Conservation (phyloP, 345 rosid species). For the Sisymbrium irio region DNA sequence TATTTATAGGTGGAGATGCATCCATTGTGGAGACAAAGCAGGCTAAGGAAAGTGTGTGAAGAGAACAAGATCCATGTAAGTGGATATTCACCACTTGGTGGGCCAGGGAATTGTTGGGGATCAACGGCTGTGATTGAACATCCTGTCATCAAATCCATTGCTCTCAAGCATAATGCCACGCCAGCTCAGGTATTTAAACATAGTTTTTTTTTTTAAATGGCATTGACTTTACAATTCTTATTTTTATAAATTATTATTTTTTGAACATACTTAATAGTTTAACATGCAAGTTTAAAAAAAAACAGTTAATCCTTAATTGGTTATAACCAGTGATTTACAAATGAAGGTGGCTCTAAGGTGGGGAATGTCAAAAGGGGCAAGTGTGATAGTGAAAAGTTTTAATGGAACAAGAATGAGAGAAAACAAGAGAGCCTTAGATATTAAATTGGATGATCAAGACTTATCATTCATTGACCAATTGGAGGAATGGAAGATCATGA, state of each 20-base stretch:
- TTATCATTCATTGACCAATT: slow-evolving; percentile 48
- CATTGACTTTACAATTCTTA: background rate
- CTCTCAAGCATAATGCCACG: slow-evolving; percentile 59
- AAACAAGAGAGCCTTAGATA: slow-evolving; percentile 54
- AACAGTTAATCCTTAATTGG: background rate
- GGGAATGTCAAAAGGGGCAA: slow-evolving; percentile 81
- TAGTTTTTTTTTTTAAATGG: background rate
- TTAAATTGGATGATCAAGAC: slow-evolving; percentile 56
- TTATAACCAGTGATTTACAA: background rate
- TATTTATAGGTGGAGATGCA: slow-evolving; percentile 83
- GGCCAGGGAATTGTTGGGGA: slow-evolving; percentile 81
- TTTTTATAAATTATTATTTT: background rate
- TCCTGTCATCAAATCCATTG: slow-evolving; percentile 61
- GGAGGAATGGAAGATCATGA: slow-evolving; percentile 70
- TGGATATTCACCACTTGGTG: slow-evolving; percentile 85
- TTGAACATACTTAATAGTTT: background rate
- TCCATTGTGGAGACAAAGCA: slow-evolving; percentile 84
- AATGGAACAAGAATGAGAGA: slow-evolving; percentile 56
- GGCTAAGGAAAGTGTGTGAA: slow-evolving; percentile 59
- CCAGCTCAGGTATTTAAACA: slow-evolving; percentile 60
- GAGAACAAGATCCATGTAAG: slow-evolving; percentile 69
- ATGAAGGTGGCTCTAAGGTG: slow-evolving; percentile 74
- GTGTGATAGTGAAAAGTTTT: slow-evolving; percentile 84
- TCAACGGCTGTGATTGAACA: slow-evolving; percentile 65
- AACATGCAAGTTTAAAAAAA: background rate